A percentile compares a stretch with the other conserved stretches of the same genome.
Evolutionary conservation across 108 stramenopile genomes (phyloP).

Genomic region (Cylindrotheca closterium): DNA sequence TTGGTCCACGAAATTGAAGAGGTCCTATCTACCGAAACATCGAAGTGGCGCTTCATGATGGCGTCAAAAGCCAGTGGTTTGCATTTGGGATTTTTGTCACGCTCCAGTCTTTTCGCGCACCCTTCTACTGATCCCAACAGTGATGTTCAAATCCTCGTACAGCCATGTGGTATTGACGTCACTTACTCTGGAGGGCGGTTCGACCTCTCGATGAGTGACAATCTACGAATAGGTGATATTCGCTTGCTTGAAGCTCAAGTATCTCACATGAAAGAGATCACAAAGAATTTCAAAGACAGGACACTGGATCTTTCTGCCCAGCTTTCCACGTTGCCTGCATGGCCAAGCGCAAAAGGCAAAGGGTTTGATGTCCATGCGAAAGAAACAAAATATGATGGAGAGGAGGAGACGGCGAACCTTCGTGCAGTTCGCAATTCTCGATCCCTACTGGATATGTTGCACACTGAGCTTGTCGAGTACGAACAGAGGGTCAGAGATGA

Average conservation of each 20-base stretch:
- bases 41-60: constrained; percentile 40
- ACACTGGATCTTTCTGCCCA: no score
- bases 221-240: constrained; percentile 39
- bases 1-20: constrained; percentile 18
- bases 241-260: constrained; percentile 16
- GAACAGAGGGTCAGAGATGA: constrained; percentile 10
- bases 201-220: constrained; percentile 28
- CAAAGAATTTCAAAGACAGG: no score
- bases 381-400: no score
- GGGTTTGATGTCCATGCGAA: no score
- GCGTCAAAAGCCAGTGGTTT: constrained; percentile 33
- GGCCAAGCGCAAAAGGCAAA: no score
- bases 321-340: no score
- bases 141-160: constrained; percentile 15
- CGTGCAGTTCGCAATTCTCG: no score
- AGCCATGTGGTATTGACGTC: constrained; percentile 23
- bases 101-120: constrained; percentile 38
- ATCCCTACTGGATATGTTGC: constrained; percentile 3
- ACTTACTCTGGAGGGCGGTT: constrained; percentile 25
- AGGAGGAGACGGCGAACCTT: no score
- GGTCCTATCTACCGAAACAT: constrained; percentile 32
- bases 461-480: constrained; percentile 18
- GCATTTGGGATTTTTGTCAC: constrained; percentile 24
- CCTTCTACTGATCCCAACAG: constrained; percentile 8
- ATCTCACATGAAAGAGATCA: no score